Evolutionary conservation across 345 rosid species (phyloP), one percentile per base, ranked within the genome.

Genomic region (Linum trigynum): DNA sequence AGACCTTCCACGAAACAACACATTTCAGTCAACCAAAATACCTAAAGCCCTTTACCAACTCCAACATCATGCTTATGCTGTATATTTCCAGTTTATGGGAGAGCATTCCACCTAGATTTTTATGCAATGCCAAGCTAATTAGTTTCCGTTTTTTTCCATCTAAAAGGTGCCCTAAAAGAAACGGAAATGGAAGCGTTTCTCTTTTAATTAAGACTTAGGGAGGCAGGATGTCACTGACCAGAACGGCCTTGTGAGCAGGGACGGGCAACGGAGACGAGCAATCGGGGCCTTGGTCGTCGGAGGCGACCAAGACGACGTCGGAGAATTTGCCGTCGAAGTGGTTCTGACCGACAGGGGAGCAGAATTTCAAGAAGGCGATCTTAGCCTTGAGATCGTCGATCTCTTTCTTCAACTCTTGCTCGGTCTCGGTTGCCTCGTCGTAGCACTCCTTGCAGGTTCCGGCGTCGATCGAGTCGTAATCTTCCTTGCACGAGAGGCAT

Each of bases 341-440:
- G 73, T 59, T 42, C 32, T 65, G 82, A 67, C 82, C 85, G 3
- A 74, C 66, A 3, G 89, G 83, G 42, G 85, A 77, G 36, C 81
- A 81, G 62, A 84, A 74, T 36, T 86, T 78, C 66, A 89, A 75
- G 71, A 91, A 91, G 61, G 74, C 53, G 15, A 91, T 81, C 37
- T 67, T 87, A 62, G 94, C 84, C 55, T 83, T 83, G 23, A 84
- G 94, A 73, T 87, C 94, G 17, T 84, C 90, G 76, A 87, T 87
- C 77, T 87, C 88, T 37, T 84, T 78, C 73, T 87, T 87, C 32
- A 84, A 86, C 77, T 87, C 92, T 67, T 84, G 90, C 68, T 87
- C 82, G 5, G 88, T 82, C 68, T 78, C 78, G 38, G 61, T 32
- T 15, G 5, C 40, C 38, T 38, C 6, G 9, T 39, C 38, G n/a